Evolutionary conservation across 257 asterid genomes (phyloP), one percentile per base, ranked within the genome.

Genomic region (Echites panduratus): DNA sequence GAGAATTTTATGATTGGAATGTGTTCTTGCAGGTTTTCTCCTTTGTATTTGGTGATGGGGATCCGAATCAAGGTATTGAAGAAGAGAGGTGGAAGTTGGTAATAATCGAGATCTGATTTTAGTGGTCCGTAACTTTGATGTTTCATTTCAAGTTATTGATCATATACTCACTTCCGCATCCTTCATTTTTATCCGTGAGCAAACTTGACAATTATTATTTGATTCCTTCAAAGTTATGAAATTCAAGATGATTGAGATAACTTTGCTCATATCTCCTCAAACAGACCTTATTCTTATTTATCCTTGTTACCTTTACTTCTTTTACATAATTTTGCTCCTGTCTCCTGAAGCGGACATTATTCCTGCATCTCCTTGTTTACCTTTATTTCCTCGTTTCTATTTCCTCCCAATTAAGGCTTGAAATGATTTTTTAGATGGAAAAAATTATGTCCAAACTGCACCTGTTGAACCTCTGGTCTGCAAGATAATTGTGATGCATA

Each of bases 21-120:
- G 73, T 59, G 27, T 80, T 72, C 83, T 79, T 81, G 81, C 88
- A 95, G 99, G 90, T 95, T 68, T 95, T 94, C 72, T 95, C 99
- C 73, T 85, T 95, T 79, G 99, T 95, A 69, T 95, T 95, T 74
- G 99, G 99, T 57, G 99, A 95, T 79, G 99, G 99, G 78, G 99
- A 95, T 90, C 99, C 99, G 81, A 95, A 95, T 79, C 95, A 95
- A 86, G 99, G 94, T 79, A 92, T 92, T 84, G 99, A 92, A 89
- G 99, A 90, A 89, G 93, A 95, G 87, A 88, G 97, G 92, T 95
- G 99, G 99, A 92, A 95, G 98, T 92, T 95, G 99, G 99, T 95
- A 95, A 95, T 92, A 84, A 81, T 83, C 79, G 87, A 83, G 91
- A 89, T 86, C 89, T 88, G 90, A 83, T 84, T 91, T 86, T 86